Evolutionary conservation across 371 early-diverging fungal genomes (phyloP).

Genomic region (Pancytospora philotis): DNA sequence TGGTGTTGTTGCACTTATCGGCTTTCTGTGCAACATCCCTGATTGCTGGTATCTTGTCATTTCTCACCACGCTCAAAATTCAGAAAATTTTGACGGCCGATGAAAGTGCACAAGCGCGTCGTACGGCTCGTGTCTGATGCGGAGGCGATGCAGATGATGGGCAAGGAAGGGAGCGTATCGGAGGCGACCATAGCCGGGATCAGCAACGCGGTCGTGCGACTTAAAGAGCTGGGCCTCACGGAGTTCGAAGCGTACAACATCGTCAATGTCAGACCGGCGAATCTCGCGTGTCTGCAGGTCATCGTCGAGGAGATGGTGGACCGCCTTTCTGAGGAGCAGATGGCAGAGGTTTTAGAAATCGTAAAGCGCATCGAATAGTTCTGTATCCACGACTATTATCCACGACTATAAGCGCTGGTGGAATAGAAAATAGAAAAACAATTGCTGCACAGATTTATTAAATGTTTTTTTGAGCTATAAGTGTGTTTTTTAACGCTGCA

Average conservation of each 20-base stretch:
- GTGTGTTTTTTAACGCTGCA: too few relatives aligned
- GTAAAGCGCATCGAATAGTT: constrained; percentile 15
- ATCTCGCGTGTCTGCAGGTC: constrained; percentile 51
- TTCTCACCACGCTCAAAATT: too few relatives aligned
- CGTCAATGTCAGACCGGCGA: constrained; percentile 48
- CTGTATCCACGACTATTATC: neutral
- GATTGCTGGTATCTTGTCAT: too few relatives aligned
- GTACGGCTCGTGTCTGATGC: constrained; percentile 14
- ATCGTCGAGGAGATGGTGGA: constrained; percentile 60
- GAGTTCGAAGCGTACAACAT: constrained; percentile 57
- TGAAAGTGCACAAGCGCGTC: constrained; percentile 27
- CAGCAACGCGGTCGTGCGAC: constrained; percentile 14
- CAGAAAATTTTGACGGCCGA: constrained; percentile 8
- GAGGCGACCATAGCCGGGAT: neutral
- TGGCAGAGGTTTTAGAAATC: constrained; percentile 48
- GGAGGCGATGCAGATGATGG: constrained; percentile 8
- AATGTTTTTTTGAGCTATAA: too few relatives aligned
- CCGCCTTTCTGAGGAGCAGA: constrained; percentile 48
- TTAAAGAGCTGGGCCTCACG: constrained; percentile 26
- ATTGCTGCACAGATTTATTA: too few relatives aligned
- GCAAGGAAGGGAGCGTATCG: neutral
- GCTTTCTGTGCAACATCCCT: too few relatives aligned
- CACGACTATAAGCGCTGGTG: neutral
- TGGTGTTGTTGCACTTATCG: too few relatives aligned
- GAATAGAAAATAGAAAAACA: too few relatives aligned